phyloP scores from a whole-genome alignment of 2,329 filamentous ascomycete genomes.

The Epichloe amarillans region DNA sequence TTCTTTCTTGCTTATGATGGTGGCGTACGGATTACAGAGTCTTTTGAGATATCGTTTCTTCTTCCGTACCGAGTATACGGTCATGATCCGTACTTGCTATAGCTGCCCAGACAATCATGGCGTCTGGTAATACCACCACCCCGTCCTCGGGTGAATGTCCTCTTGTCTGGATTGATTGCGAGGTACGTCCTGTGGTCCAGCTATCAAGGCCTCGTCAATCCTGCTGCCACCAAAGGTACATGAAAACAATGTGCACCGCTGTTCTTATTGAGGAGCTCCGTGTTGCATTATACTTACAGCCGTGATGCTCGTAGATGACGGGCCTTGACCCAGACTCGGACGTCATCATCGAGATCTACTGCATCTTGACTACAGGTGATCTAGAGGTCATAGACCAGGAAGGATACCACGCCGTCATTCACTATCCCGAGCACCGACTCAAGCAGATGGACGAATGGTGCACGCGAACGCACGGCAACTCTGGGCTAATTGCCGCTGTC shows the following conservation, averaged over 20 bases:
- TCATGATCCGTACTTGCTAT: neutral
- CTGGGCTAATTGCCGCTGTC: slow-evolving; percentile 69
- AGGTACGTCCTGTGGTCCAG: slow-evolving; percentile 22
- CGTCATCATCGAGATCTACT: slow-evolving; percentile 82
- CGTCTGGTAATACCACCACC: neutral
- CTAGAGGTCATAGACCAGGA: slow-evolving; percentile 61
- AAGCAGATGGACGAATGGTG: slow-evolving; percentile 85
- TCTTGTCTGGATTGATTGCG: slow-evolving; percentile 74
- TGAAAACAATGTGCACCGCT: too few species aligned
- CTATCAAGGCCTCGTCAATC: neutral
- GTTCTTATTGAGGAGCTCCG: neutral
- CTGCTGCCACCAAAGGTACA: neutral
- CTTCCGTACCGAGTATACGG: neutral
- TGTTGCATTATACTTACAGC: neutral
- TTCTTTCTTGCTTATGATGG: too few species aligned
- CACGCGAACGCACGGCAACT: slow-evolving; percentile 60
- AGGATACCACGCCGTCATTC: slow-evolving; percentile 71
- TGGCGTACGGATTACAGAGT: too few species aligned
- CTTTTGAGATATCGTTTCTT: neutral
- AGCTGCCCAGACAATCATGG: neutral
- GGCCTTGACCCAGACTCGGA: slow-evolving; percentile 57
- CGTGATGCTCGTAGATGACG: slow-evolving; percentile 56
- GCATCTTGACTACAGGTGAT: slow-evolving; percentile 73
- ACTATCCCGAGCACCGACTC: slow-evolving; percentile 57
- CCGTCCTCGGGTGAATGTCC: slow-evolving; percentile 32